These are phyloP conservation scores for Arthrobotrys conoides DNA, from an alignment of 2,329 filamentous ascomycete genomes.

Conservation along the genomic window DNA sequence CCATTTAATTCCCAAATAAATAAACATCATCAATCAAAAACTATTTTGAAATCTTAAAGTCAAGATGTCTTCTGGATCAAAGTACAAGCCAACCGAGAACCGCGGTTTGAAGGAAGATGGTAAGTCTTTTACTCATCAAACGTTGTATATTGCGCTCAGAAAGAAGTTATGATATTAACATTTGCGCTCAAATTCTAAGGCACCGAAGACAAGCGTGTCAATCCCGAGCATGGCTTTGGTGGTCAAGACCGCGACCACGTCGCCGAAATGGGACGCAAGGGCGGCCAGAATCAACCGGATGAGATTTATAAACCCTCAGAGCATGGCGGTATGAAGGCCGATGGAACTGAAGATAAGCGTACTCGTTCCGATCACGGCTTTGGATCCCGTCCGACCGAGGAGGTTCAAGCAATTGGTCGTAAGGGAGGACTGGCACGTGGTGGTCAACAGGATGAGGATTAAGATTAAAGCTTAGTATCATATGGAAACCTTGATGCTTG, in stretches of 20 bases:
- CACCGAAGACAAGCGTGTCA: constrained; percentile 47
- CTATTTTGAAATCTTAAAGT: background rate
- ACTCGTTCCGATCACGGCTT: constrained; percentile 50
- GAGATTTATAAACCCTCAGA: constrained; percentile 59
- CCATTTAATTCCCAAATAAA: too few relatives aligned
- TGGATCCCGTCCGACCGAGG: constrained; percentile 46
- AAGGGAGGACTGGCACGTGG: constrained; percentile 43
- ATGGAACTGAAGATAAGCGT: constrained; percentile 55
- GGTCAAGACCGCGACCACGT: constrained; percentile 45
- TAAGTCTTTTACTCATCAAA: constrained; percentile 8
- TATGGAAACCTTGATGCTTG: too few relatives aligned
- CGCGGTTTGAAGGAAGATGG: constrained; percentile 51
- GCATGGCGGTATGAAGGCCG: constrained; percentile 53
- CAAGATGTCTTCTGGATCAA: constrained; percentile 12
- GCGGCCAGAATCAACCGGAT: constrained; percentile 43
- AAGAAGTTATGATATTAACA: background rate
- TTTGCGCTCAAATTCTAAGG: constrained; percentile 4
- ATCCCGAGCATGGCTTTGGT: constrained; percentile 47
- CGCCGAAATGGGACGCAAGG: constrained; percentile 32
- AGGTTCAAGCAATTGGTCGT: constrained; percentile 51
- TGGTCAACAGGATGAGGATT: constrained; percentile 15
- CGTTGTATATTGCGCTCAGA: too few relatives aligned
- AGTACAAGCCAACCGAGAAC: constrained; percentile 55
- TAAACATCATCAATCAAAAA: too few relatives aligned
- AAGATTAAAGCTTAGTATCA: background rate